Conservation (phyloP, 2,329 filamentous ascomycete species). For the Fusarium zealandicum region DNA sequence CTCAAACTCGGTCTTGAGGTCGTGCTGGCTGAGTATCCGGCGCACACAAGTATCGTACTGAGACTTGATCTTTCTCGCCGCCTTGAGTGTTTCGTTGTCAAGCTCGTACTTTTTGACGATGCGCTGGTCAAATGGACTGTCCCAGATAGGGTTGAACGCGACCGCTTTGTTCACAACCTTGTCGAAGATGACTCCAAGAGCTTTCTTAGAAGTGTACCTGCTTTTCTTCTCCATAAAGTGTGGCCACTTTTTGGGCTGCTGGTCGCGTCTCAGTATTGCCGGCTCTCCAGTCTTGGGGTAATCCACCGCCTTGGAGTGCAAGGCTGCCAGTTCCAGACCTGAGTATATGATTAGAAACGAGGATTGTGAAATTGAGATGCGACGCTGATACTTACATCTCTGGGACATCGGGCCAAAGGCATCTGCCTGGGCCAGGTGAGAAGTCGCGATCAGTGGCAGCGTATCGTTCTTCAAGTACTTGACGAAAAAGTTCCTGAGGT, state of each 20-base stretch:
- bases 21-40: conserved; percentile 84
- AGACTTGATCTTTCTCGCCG: conserved; percentile 71
- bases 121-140: conserved; percentile 75
- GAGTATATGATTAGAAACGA: conserved; percentile 1
- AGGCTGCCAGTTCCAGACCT: conserved; percentile 73
- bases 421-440: conserved; percentile 84
- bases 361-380: neutral
- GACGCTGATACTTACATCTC: conserved; percentile 64
- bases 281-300: conserved; percentile 89
- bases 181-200: conserved; percentile 86
- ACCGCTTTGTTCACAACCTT: conserved; percentile 63
- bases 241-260: conserved; percentile 73
- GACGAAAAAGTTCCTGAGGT: conserved; percentile 87
- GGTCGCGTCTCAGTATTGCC: conserved; percentile 68
- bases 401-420: conserved; percentile 68
- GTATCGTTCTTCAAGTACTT: conserved; percentile 91
- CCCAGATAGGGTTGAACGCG: conserved; percentile 76
- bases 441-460: conserved; percentile 78
- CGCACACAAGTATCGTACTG: conserved; percentile 80
- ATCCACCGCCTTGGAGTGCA: conserved; percentile 93
- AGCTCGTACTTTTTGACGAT: conserved; percentile 71
- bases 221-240: conserved; percentile 84
- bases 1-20: conserved; percentile 88
- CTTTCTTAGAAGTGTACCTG: conserved; percentile 71
- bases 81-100: conserved; percentile 60